phyloP scores from a whole-genome alignment of 345 rosid species.

The Angophora floribunda region DNA sequence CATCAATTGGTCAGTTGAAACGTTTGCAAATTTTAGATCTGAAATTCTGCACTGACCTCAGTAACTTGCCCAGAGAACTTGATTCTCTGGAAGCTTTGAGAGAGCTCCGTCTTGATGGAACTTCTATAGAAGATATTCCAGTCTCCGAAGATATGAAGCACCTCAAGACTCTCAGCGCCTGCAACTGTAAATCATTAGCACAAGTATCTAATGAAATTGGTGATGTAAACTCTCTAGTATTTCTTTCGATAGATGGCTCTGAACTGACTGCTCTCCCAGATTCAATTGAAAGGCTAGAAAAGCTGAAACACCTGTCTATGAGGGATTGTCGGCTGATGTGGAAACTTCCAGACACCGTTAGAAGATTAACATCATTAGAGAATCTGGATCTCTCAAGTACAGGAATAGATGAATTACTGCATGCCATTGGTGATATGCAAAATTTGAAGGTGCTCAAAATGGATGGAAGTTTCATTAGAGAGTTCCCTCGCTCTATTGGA shows the following conservation, averaged over 20 bases:
- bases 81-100: not conserved
- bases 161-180: not conserved
- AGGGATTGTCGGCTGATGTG: not conserved
- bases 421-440: not conserved
- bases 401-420: not conserved
- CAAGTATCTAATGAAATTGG: not conserved
- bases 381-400: not conserved
- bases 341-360: not conserved
- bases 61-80: not conserved
- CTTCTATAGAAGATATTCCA: not conserved
- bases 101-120: not conserved
- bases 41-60: not conserved
- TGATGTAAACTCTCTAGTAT: not conserved
- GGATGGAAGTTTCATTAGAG: not conserved
- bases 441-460: not conserved
- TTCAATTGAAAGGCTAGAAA: not conserved
- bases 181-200: not conserved
- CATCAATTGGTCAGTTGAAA: not conserved
- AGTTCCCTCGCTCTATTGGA: not conserved
- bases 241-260: not conserved
- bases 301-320: not conserved
- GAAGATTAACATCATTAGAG: not conserved
- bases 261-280: not conserved
- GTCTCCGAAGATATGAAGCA: not conserved
- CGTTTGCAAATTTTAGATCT: not conserved